These are phyloP conservation scores for Chenopodium suecicum DNA, from an alignment of 148 eudicot species.

Conservation along the genomic window DNA sequence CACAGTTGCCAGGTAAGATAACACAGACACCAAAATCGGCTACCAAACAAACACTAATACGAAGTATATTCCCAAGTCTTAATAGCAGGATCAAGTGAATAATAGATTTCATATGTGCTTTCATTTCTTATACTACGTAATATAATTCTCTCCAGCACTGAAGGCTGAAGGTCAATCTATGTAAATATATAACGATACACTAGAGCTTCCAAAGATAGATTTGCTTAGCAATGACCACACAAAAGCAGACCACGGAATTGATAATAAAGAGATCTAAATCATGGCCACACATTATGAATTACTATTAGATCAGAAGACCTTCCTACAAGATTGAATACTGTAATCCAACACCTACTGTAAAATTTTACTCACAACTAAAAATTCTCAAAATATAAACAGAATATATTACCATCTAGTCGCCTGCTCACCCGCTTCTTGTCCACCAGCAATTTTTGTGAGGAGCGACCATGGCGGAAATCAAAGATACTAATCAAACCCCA, in stretches of 20 bases:
- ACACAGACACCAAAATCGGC: not conserved
- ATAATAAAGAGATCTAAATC: not conserved
- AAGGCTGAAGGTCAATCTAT: not conserved
- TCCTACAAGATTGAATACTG: not conserved
- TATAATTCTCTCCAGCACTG: not conserved
- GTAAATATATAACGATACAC: not conserved
- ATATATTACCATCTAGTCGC: constrained; percentile 52
- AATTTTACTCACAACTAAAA: not conserved
- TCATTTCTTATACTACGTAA: not conserved
- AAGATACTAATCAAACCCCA: constrained; percentile 77
- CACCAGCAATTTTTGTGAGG: constrained; percentile 60
- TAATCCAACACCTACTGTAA: not conserved
- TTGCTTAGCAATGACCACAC: not conserved
- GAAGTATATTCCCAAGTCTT: not conserved
- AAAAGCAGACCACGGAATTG: not conserved
- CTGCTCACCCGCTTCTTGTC: constrained; percentile 57
- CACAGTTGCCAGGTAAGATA: not conserved
- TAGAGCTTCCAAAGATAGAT: not conserved
- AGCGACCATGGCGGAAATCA: constrained; percentile 70
- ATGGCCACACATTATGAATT: not conserved
- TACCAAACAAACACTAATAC: not conserved
- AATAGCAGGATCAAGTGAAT: not conserved
- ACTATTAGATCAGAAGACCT: constrained; percentile 1
- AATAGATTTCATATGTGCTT: not conserved
- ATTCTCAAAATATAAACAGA: not conserved